phyloP scores from a whole-genome alignment of 768 basidiomycete species.

The Leccinellum rugosiceps region DNA sequence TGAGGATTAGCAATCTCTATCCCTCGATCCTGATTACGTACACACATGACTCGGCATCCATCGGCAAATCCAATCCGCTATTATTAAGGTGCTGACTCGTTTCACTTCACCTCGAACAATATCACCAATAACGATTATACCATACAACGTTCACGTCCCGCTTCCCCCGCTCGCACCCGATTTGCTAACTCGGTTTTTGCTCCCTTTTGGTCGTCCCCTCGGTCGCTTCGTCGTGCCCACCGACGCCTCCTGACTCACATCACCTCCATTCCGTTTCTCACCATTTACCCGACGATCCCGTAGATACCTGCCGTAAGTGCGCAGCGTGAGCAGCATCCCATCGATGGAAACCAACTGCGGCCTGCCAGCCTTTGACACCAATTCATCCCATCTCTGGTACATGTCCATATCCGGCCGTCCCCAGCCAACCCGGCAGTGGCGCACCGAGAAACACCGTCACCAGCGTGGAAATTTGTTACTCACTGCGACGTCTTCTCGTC shows the following conservation, averaged over 20 bases:
- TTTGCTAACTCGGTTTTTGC: slow-evolving; percentile 47
- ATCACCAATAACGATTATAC: neutral
- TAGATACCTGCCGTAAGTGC: slow-evolving; percentile 45
- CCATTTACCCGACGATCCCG: slow-evolving; percentile 60
- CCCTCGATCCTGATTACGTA: slow-evolving; percentile 10
- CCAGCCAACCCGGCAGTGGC: neutral
- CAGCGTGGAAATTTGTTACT: slow-evolving; percentile 29
- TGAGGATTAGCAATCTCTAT: slow-evolving; percentile 27
- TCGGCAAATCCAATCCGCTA: neutral
- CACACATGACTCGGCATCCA: neutral
- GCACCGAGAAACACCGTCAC: slow-evolving; percentile 4
- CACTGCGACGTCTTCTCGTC: slow-evolving; percentile 64
- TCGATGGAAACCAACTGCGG: neutral
- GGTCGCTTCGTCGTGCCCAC: slow-evolving; percentile 45
- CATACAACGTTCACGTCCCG: neutral
- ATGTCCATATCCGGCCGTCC: slow-evolving; percentile 3
- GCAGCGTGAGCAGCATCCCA: slow-evolving; percentile 16
- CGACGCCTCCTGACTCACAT: slow-evolving; percentile 29
- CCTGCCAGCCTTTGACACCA: neutral
- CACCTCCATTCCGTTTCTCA: slow-evolving; percentile 30
- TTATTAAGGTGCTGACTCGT: neutral
- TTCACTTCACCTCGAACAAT: neutral
- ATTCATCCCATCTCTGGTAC: neutral
- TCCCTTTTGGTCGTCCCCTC: slow-evolving; percentile 67
- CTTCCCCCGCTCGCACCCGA: slow-evolving; percentile 8